Evolutionary conservation across 306 rosid species (phyloP), one percentile per base, ranked within the genome.

Genomic region (Lotus japonicus): DNA sequence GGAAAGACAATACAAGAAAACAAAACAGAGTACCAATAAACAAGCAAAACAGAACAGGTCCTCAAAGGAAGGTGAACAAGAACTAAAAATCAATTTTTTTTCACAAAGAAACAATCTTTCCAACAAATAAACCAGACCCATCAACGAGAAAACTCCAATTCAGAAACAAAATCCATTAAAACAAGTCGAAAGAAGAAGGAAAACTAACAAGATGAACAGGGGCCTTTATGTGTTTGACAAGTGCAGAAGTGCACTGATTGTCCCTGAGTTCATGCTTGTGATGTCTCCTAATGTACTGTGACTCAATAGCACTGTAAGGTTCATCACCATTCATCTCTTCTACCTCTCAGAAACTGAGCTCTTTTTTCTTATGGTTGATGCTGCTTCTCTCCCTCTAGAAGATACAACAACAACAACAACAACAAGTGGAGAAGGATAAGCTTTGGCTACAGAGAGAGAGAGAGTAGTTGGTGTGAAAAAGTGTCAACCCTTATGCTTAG

Each of bases 211-310:
- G 95, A 4, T 85, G 92, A 73, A 85, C 86, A 18, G 97, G 99
- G 11, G 99, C 97, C 56, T 70, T 89, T 77, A 95, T 82, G 80
- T 88, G 96, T 80, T 82, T 90, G 35, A 90, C 91, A 35, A 95
- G 75, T 7, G 95, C 88, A n/a, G 99, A 87, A 33, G 97, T 79
- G 79, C 99, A 91, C 89, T 95, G 99, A 18, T 79, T 84, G 14
- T 84, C 89, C 63, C 79, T 81, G 21, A 85, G 83, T 9, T 86
- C 87, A 56, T 95, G 99, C 64, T 14, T 82, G 86, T 95, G 99
- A 75, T 95, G 95, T 73, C 88, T 88, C 42, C 84, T 80, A 77
- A 95, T 87, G 87, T 81, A 84, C 80, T 90, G 92, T n/a, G 83
- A 55, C 74, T 88, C 97, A 83, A 84, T 66, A 66, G 81, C 52